Percentiles rank a stretch among this genome's conserved stretches.
Evolutionary conservation across 352 stramenopile species (phyloP).

Genomic region (Phytopythium kandeliae): DNA sequence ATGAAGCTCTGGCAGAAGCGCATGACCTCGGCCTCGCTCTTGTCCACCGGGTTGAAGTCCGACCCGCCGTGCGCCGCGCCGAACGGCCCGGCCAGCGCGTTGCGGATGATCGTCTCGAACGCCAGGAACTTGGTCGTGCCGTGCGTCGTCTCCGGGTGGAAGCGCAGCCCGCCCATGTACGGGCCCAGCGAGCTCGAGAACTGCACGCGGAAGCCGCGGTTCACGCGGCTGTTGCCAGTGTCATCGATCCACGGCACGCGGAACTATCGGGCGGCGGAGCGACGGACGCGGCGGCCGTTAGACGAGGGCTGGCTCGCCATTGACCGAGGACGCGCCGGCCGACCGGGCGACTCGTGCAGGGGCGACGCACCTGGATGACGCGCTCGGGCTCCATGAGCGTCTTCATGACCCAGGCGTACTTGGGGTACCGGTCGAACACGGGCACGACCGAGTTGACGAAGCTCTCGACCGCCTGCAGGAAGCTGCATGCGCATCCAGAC

Average conservation of each 20-base stretch:
- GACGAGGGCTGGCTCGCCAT: too few species aligned
- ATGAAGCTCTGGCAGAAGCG: slow-evolving; percentile 98
- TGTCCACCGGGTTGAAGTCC: slow-evolving; percentile 97
- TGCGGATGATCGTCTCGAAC: slow-evolving; percentile 96
- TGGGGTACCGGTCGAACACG: slow-evolving; percentile 84
- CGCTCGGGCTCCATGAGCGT: slow-evolving; percentile 95
- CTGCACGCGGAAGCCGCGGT: slow-evolving; percentile 96
- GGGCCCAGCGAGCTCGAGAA: slow-evolving; percentile 90
- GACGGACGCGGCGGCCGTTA: too few species aligned
- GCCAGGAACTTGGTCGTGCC: slow-evolving; percentile 88
- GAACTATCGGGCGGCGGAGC: slow-evolving; percentile 54
- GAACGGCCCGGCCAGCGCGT: slow-evolving; percentile 86
- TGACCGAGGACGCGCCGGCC: too few species aligned
- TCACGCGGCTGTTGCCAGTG: slow-evolving; percentile 92
- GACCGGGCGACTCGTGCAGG: too few species aligned
- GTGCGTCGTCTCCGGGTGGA: slow-evolving; percentile 90
- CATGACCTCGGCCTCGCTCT: slow-evolving; percentile 97
- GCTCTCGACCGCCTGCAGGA: slow-evolving; percentile 65
- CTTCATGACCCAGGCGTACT: slow-evolving; percentile 90
- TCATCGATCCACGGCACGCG: slow-evolving; percentile 97
- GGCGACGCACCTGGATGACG: slow-evolving; percentile 55
- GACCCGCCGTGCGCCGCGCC: slow-evolving; percentile 86
- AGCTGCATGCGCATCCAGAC: slow-evolving; percentile 17
- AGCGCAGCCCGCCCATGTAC: slow-evolving; percentile 96
- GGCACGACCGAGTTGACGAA: slow-evolving; percentile 83